Percentiles rank a stretch among this genome's conserved stretches.
phyloP scores from a whole-genome alignment of 1,139 yeast species.

The Yamadazyma atmosphaerica region DNA sequence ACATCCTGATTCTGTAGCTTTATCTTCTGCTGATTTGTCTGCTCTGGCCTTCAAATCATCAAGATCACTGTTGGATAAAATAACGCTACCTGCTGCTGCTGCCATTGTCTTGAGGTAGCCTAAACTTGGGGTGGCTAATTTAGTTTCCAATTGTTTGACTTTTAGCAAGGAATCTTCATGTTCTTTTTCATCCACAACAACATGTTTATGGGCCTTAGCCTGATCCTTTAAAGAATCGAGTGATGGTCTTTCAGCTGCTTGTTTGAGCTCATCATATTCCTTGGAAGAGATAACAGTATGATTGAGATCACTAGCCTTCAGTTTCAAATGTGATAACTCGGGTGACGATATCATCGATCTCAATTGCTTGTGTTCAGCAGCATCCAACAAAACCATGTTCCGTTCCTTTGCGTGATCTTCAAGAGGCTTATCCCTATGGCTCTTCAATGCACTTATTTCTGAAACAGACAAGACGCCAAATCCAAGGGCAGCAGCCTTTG shows the following conservation, averaged over 20 bases:
- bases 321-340: conserved; percentile 17
- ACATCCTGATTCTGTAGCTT: conserved; percentile 25
- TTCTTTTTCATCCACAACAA: conserved; percentile 13
- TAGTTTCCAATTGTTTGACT: neutral
- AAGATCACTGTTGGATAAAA: conserved; percentile 19
- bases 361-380: conserved; percentile 15
- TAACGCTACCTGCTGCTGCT: conserved; percentile 14
- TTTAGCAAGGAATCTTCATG: neutral
- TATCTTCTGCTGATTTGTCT: conserved; percentile 15
- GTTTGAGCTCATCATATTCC: conserved; percentile 6
- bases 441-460: conserved; percentile 13
- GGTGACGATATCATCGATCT: conserved; percentile 20
- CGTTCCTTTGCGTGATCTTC: conserved; percentile 19
- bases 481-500: conserved; percentile 20
- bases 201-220: conserved; percentile 24
- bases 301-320: conserved; percentile 13
- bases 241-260: conserved; percentile 21
- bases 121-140: conserved; percentile 2
- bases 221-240: conserved; percentile 31
- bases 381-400: conserved; percentile 13
- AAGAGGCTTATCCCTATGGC: conserved; percentile 17
- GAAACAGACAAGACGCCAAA: conserved; percentile 13
- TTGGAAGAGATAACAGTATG: conserved; percentile 14
- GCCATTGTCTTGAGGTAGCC: neutral
- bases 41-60: conserved; percentile 9